These are phyloP conservation scores for Geoglossum glabrum DNA, from an alignment of 495 filamentous ascomycete species.

Conservation along the genomic window DNA sequence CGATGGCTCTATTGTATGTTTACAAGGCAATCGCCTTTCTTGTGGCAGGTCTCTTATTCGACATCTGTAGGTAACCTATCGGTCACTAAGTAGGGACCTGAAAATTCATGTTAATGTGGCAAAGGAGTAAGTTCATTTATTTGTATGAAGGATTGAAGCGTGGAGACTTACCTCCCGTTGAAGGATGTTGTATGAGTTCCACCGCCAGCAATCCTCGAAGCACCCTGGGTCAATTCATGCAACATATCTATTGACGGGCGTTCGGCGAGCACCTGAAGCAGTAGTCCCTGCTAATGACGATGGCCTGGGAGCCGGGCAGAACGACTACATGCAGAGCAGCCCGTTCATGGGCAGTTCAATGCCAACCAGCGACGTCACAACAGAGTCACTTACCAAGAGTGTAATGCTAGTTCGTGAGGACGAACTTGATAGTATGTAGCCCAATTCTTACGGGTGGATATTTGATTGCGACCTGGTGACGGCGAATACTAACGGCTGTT, in stretches of 20 bases:
- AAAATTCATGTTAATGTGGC: constrained; percentile 66
- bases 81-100: constrained; percentile 54
- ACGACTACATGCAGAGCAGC: constrained; percentile 55
- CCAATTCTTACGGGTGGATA: not conserved
- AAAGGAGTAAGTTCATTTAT: constrained; percentile 41
- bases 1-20: constrained; percentile 50
- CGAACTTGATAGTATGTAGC: constrained; percentile 43
- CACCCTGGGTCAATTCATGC: constrained; percentile 58
- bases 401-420: constrained; percentile 67
- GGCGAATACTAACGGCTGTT: not conserved
- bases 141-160: not conserved
- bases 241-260: constrained; percentile 68
- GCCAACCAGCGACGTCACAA: constrained; percentile 28
- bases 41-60: not conserved
- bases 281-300: constrained; percentile 17
- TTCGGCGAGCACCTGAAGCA: constrained; percentile 12
- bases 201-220: constrained; percentile 56
- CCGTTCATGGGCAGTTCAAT: constrained; percentile 40
- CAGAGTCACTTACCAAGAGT: constrained; percentile 26
- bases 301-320: constrained; percentile 32
- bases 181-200: constrained; percentile 84
- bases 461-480: not conserved
- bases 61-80: constrained; percentile 54
- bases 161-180: not conserved
- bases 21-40: not conserved